Evolutionary conservation across 352 stramenopile species (phyloP), one percentile per base, ranked within the genome.

Genomic region (Phytophthora pluvialis): DNA sequence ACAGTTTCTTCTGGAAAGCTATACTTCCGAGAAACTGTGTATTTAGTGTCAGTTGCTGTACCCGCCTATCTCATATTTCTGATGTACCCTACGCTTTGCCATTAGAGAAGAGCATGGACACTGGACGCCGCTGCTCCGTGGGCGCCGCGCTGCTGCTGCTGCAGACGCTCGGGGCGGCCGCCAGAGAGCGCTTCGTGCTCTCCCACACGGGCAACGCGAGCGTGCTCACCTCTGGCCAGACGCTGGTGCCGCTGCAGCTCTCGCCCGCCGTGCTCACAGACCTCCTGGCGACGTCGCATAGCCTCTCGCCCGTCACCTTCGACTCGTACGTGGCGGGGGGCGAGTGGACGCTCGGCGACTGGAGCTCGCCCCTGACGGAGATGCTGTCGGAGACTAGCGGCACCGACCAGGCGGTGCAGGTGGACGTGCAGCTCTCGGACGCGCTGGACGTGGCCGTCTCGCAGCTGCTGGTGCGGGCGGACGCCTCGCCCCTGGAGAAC

Each of bases 281-380:
- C 21, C 43, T 58, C 16, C 40, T 65, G 36, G 45, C 25, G 21
- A 59, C 35, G 25, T 54, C 52, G 2, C 64, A 64, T 28, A 28
- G 39, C 26, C 35, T 72, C 32, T 35, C 52, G 0, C 50, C 70
- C 32, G 50, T 64, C 29, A 21, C 38, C 13, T 53, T 84, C 25
- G 45, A 73, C 44, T 54, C 73, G 28, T 49, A 72, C 33, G 46
- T 69, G 52, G 15, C 49, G 16, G 39, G 33, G 2, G 45, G 42
- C 18, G 54, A 66, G 21, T 87, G 75, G 78, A 66, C 40, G 44
- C 54, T 87, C 11, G 51, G 52, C 15, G 70, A 61, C 35, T 83
- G 71, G 73, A 73, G 67, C 16, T 6, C 36, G 21, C 59, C 62
- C 18, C 4, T 80, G 9, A 39, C 56, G 21, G 4, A 69, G 39